Evolutionary conservation across 768 basidiomycete species (phyloP).

Genomic region (Boletus rex-veris): DNA sequence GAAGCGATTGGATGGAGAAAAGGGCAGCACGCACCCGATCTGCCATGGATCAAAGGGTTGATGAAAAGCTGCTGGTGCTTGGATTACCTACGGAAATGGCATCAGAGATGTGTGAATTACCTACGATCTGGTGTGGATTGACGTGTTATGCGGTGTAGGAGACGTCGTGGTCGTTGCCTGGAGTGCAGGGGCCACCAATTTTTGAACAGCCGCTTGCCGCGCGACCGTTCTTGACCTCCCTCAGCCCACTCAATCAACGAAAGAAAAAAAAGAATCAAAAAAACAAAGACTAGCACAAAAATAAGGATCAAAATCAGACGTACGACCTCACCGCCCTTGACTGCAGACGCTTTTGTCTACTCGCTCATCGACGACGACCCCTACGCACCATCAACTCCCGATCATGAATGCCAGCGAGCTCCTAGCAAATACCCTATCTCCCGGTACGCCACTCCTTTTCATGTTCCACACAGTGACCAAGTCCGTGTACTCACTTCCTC

Average conservation of each 20-base stretch:
- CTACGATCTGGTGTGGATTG: conserved; percentile 12
- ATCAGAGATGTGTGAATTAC: conserved; percentile 9
- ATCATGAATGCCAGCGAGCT: conserved; percentile 90
- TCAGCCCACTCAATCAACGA: conserved; percentile 19
- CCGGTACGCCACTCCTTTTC: conserved; percentile 54
- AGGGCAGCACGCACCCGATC: conserved; percentile 27
- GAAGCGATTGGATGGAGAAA: not conserved
- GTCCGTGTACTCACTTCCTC: conserved; percentile 24
- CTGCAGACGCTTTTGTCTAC: conserved; percentile 13
- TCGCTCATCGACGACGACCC: conserved; percentile 23
- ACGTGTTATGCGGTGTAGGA: conserved; percentile 15
- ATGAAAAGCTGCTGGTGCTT: conserved; percentile 4
- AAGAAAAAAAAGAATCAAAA: not conserved
- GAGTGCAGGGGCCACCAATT: not conserved
- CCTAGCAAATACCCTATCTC: conserved; percentile 87
- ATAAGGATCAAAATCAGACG: conserved; percentile 12
- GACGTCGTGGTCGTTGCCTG: not conserved
- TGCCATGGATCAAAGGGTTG: conserved; percentile 20
- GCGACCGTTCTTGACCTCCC: conserved; percentile 23
- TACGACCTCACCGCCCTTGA: conserved; percentile 10
- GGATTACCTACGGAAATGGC: conserved; percentile 15
- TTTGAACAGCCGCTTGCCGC: conserved; percentile 38
- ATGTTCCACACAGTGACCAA: conserved; percentile 33
- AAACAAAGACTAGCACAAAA: conserved; percentile 3
- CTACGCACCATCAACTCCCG: conserved; percentile 23